Conservation (phyloP, 306 rosid genomes). For the Astragalus membranaceus region DNA sequence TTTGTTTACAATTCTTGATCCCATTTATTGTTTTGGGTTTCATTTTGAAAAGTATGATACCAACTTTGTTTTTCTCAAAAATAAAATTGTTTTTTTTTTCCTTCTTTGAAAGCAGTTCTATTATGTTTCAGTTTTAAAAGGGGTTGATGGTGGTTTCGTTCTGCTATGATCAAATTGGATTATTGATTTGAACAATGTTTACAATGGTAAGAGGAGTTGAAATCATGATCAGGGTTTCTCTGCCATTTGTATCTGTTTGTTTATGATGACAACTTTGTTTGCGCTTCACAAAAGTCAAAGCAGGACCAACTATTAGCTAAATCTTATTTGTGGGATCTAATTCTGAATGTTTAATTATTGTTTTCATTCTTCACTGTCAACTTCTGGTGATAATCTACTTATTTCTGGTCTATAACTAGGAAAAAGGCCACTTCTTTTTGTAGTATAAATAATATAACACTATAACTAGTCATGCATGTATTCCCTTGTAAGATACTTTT, state of each 20-base stretch:
- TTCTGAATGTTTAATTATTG: conserved; percentile 1
- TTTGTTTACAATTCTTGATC: conserved; percentile 16
- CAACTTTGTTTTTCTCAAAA: neutral
- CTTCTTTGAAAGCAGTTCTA: neutral
- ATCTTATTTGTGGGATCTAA: conserved; percentile 11
- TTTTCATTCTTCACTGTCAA: conserved; percentile 16
- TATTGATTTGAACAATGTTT: conserved; percentile 5
- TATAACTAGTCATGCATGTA: neutral
- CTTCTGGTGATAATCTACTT: conserved; percentile 6
- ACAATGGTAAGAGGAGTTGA: conserved; percentile 9
- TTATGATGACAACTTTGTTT: conserved; percentile 12
- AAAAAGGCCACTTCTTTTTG: neutral
- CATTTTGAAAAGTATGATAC: conserved; percentile 1
- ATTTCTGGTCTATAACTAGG: conserved; percentile 8
- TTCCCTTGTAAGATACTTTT: neutral
- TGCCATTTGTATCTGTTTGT: conserved; percentile 22
- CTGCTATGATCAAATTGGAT: conserved; percentile 12
- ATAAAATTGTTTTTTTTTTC: neutral
- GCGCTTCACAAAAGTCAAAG: conserved; percentile 10
- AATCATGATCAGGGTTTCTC: conserved; percentile 15
- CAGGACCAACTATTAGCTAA: neutral
- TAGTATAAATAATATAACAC: neutral
- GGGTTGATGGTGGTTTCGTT: conserved; percentile 12
- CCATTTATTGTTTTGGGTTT: conserved; percentile 16
- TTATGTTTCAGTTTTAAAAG: conserved; percentile 10